phyloP scores from a whole-genome alignment of 306 rosid genomes.

The Fragaria vesca region DNA sequence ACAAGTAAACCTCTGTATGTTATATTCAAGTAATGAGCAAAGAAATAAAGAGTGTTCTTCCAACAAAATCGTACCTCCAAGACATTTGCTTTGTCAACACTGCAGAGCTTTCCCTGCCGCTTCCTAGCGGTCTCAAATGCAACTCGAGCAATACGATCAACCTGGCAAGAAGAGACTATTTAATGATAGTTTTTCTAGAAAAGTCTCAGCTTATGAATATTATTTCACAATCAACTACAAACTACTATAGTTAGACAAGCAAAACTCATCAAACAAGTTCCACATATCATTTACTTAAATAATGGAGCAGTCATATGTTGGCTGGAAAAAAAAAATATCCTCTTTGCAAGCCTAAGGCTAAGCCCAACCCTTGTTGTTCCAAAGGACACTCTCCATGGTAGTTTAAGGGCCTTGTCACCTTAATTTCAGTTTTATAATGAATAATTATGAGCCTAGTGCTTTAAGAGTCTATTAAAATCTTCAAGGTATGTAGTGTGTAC shows the following conservation, averaged over 20 bases:
- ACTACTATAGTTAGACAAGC: neutral
- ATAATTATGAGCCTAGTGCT: no score
- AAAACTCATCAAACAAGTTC: neutral
- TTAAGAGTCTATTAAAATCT: no score
- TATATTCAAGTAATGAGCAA: neutral
- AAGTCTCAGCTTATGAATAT: neutral
- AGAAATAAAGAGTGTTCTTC: neutral
- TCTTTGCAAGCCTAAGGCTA: no score
- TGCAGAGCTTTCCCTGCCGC: conserved; percentile 77
- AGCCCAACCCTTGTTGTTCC: no score
- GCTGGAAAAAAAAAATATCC: no score
- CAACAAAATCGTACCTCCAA: conserved; percentile 62
- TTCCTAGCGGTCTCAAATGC: conserved; percentile 87
- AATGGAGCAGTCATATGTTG: no score
- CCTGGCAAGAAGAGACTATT: conserved; percentile 40
- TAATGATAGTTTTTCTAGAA: neutral
- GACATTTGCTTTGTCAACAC: conserved; percentile 95
- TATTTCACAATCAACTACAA: neutral
- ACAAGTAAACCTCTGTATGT: neutral
- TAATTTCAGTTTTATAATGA: no score
- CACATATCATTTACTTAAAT: neutral
- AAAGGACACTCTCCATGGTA: no score
- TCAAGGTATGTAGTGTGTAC: no score
- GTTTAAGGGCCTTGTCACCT: no score
- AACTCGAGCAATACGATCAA: conserved; percentile 85